phyloP scores from a whole-genome alignment of 257 asterid species.

The Forsythia viridissima region DNA sequence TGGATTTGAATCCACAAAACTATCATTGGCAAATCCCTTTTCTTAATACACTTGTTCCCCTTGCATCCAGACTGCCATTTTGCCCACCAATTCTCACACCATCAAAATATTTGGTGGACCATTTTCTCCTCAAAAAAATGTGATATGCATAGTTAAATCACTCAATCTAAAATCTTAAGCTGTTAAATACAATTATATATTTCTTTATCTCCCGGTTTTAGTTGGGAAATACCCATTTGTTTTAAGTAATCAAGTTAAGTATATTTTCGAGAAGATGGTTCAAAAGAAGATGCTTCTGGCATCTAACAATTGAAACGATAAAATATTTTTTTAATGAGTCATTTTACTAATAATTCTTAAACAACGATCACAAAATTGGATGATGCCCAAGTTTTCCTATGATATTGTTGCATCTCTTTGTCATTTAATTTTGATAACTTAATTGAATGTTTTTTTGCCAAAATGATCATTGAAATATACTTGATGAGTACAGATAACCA shows the following conservation, averaged over 20 bases:
- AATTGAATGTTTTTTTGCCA: conserved; percentile 4
- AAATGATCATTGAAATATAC: not conserved
- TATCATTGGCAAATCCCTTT: not conserved
- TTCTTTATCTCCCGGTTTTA: no score
- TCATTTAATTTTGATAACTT: conserved; percentile 14
- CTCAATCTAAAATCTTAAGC: not conserved
- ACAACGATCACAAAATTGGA: no score
- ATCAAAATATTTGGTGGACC: conserved; percentile 28
- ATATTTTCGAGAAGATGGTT: no score
- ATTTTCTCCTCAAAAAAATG: not conserved
- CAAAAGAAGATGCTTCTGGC: no score
- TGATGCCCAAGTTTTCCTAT: not conserved
- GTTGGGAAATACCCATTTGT: no score
- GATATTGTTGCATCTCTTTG: conserved; percentile 14
- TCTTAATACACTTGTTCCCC: not conserved
- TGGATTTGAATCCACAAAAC: conserved; percentile 22
- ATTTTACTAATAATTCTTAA: no score
- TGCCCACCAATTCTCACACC: conserved; percentile 7
- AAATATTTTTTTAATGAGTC: no score
- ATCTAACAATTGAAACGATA: no score
- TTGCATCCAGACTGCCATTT: not conserved
- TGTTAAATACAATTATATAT: no score
- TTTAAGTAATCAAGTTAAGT: no score
- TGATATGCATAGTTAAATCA: conserved; percentile 15
- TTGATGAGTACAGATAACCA: conserved; percentile 24